Evolutionary conservation across 106 monocot species (phyloP).

Genomic region (Allium cepa): DNA sequence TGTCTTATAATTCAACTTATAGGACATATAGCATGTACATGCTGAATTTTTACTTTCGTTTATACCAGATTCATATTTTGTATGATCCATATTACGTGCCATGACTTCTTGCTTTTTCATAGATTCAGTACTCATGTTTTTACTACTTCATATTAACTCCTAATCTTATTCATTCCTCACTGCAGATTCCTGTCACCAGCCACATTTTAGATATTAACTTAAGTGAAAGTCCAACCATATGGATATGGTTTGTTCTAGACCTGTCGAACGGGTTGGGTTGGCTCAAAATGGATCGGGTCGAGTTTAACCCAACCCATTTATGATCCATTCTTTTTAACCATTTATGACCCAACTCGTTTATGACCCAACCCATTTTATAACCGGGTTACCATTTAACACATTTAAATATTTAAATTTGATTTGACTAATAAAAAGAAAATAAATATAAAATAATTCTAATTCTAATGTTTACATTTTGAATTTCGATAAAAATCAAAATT

Average conservation of each 20-base stretch:
- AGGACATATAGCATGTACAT: not conserved
- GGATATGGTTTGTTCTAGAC: slow-evolving; percentile 44
- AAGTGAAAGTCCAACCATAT: slow-evolving; percentile 83
- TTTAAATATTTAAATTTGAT: no score
- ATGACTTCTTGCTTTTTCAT: not conserved
- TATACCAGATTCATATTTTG: no score
- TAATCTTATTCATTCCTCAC: not conserved
- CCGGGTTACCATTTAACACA: no score
- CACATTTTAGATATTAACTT: slow-evolving; percentile 69
- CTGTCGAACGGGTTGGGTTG: no score
- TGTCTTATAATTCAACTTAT: not conserved
- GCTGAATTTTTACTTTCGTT: no score
- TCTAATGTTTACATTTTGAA: no score
- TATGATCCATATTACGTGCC: no score
- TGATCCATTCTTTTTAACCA: not conserved
- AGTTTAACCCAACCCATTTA: no score
- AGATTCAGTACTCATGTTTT: not conserved
- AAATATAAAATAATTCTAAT: no score
- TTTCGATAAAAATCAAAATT: no score
- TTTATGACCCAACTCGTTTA: not conserved
- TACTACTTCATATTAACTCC: not conserved
- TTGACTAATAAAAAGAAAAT: no score
- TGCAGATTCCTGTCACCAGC: slow-evolving; percentile 55
- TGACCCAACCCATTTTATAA: not conserved
- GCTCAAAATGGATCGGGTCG: no score